phyloP scores from a whole-genome alignment of 1,284 basidiomycete species.

The Xerocomus amazonicus region DNA sequence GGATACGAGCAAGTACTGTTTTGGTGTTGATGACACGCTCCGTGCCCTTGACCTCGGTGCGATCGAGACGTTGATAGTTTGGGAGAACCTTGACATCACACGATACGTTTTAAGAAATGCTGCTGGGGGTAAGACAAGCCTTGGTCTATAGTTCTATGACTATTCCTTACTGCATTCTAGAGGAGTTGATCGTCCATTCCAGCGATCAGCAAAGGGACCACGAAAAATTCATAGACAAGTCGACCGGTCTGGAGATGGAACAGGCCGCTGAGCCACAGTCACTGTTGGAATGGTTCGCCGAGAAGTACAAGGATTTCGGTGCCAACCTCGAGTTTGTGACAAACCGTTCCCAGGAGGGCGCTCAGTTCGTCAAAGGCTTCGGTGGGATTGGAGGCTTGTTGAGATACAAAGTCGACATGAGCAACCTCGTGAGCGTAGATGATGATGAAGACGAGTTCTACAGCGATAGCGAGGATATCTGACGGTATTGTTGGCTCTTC shows the following conservation, averaged over 20 bases:
- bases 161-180: conserved; percentile 36
- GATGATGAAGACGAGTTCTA: conserved; percentile 57
- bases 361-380: conserved; percentile 98
- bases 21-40: conserved; percentile 95
- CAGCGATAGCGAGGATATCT: conserved; percentile 77
- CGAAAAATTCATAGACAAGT: conserved; percentile 93
- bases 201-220: conserved; percentile 88
- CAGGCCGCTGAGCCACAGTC: conserved; percentile 74
- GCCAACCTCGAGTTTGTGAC: conserved; percentile 90
- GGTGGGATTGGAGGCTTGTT: conserved; percentile 96
- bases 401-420: conserved; percentile 94
- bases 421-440: conserved; percentile 74
- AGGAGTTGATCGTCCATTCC: conserved; percentile 80
- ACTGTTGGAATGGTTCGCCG: conserved; percentile 96
- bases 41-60: conserved; percentile 96
- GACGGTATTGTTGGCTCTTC: conserved; percentile 78
- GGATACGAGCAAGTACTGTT: conserved; percentile 97
- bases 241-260: conserved; percentile 96
- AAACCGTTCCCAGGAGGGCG: conserved; percentile 93
- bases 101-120: conserved; percentile 87
- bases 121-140: conserved; percentile 65
- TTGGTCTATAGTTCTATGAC: neutral
- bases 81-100: conserved; percentile 93
- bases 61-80: conserved; percentile 96
- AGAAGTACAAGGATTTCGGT: conserved; percentile 98